Conservation (phyloP, 2,329 filamentous ascomycete genomes). For the Daldinia sp. region DNA sequence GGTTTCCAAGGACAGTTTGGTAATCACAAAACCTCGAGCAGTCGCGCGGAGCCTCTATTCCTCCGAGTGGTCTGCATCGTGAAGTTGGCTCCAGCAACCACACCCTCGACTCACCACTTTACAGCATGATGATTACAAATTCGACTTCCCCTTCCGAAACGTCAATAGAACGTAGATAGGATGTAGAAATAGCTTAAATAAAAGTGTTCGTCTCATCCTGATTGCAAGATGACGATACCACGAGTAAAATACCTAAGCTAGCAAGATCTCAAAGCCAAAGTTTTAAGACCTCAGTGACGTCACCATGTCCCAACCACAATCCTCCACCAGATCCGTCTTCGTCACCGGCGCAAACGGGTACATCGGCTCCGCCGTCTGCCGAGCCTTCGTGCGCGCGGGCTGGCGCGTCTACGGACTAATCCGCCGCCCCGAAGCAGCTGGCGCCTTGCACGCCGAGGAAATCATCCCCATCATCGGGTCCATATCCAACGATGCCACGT, state of each 20-base stretch:
- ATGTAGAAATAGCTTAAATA: conserved; percentile 17
- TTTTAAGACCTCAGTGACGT: conserved; percentile 3
- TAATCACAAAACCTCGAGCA: conserved; percentile 1
- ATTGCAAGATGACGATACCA: neutral
- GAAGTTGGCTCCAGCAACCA: neutral
- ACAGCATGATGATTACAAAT: conserved; percentile 20
- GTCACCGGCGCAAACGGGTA: conserved; percentile 60
- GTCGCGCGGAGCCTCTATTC: conserved; percentile 23
- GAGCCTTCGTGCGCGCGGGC: conserved; percentile 55
- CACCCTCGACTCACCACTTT: neutral
- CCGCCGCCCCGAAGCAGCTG: conserved; percentile 46
- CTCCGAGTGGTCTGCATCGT: conserved; percentile 12
- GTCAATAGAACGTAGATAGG: neutral
- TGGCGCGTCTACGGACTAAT: conserved; percentile 57
- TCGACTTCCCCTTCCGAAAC: neutral
- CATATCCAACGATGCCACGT: conserved; percentile 45
- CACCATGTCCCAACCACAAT: conserved; percentile 11
- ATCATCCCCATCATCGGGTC: conserved; percentile 53
- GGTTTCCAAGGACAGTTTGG: neutral
- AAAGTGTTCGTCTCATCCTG: neutral
- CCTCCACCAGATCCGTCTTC: conserved; percentile 47
- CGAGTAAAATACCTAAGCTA: neutral
- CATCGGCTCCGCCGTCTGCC: conserved; percentile 55
- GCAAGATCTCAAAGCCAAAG: neutral
- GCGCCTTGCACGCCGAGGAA: conserved; percentile 48